Percentiles rank a stretch among this genome's conserved stretches.
Evolutionary conservation across 2,329 filamentous ascomycete genomes (phyloP).

Genomic region (Coniochaeta sp.): DNA sequence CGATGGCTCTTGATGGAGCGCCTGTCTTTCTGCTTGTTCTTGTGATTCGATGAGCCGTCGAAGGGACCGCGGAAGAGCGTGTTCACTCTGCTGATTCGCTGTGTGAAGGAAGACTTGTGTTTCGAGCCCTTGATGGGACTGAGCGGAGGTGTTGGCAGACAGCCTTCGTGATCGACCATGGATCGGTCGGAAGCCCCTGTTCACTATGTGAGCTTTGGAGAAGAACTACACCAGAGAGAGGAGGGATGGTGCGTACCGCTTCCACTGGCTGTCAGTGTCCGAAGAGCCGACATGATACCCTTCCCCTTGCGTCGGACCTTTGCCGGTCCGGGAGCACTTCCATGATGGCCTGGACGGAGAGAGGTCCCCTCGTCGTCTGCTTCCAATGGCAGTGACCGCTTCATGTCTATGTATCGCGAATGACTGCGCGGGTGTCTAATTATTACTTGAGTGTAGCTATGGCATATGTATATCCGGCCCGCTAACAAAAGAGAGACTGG

Average conservation of each 20-base stretch:
- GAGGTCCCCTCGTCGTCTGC: neutral
- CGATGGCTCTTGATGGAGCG: neutral
- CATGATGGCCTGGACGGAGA: neutral
- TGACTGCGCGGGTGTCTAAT: neutral
- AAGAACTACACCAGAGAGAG: neutral
- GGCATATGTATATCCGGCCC: constrained; percentile 1
- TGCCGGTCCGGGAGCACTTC: constrained; percentile 8
- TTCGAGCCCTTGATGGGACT: neutral
- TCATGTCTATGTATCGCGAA: neutral
- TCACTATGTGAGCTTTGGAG: neutral
- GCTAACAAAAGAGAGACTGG: constrained; percentile 3
- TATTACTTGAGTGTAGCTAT: neutral
- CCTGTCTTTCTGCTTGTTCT: neutral
- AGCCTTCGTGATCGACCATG: neutral
- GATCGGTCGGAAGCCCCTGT: constrained; percentile 4
- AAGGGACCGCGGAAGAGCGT: constrained; percentile 1
- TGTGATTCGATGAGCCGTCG: neutral
- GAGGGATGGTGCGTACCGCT: neutral
- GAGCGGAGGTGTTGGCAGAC: neutral
- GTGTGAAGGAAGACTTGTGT: neutral
- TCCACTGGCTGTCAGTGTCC: constrained; percentile 33
- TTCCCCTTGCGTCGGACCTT: constrained; percentile 34
- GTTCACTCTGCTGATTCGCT: neutral
- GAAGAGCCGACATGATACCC: constrained; percentile 32
- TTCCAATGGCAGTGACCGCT: neutral